A percentile compares a stretch with the other conserved stretches of the same genome.
These are phyloP conservation scores for Penicillium sp. DNA, from an alignment of 2,329 filamentous ascomycete genomes.

Conservation along the genomic window DNA sequence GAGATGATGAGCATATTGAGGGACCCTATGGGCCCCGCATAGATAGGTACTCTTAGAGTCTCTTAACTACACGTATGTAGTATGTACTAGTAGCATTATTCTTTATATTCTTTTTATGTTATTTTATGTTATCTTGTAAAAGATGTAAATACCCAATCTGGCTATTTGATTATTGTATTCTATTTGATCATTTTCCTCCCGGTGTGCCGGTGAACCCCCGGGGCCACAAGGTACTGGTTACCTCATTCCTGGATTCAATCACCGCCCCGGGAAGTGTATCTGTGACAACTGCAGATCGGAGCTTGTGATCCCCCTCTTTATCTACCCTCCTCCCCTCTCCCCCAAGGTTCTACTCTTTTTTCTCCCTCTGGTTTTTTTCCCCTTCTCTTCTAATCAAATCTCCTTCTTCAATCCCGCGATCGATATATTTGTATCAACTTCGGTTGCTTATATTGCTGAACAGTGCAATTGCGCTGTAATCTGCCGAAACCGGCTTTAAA, in stretches of 20 bases:
- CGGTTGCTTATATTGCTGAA: background rate
- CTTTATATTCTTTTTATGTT: too few relatives aligned
- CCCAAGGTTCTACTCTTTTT: slow-evolving; percentile 4
- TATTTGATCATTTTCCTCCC: slow-evolving; percentile 9
- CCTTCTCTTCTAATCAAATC: slow-evolving; percentile 2
- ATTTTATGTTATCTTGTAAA: background rate
- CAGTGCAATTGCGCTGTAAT: slow-evolving; percentile 11
- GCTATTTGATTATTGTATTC: slow-evolving; percentile 2
- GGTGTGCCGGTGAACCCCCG: slow-evolving; percentile 27
- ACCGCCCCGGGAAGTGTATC: slow-evolving; percentile 12
- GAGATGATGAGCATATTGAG: background rate
- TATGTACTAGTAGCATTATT: too few relatives aligned
- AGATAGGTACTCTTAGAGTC: too few relatives aligned
- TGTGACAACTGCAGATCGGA: slow-evolving; percentile 9
- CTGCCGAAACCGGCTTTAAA: slow-evolving; percentile 22
- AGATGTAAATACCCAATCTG: too few relatives aligned
- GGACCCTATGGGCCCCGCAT: background rate
- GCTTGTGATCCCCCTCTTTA: slow-evolving; percentile 14
- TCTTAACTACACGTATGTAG: too few relatives aligned
- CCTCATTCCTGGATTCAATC: slow-evolving; percentile 23
- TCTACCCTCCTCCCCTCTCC: slow-evolving; percentile 9
- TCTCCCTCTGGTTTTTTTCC: slow-evolving; percentile 3
- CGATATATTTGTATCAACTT: too few relatives aligned
- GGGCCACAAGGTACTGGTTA: slow-evolving; percentile 19
- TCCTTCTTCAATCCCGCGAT: too few relatives aligned